Conservation (phyloP, 2,329 filamentous ascomycete species). For the Colletotrichum sp. region DNA sequence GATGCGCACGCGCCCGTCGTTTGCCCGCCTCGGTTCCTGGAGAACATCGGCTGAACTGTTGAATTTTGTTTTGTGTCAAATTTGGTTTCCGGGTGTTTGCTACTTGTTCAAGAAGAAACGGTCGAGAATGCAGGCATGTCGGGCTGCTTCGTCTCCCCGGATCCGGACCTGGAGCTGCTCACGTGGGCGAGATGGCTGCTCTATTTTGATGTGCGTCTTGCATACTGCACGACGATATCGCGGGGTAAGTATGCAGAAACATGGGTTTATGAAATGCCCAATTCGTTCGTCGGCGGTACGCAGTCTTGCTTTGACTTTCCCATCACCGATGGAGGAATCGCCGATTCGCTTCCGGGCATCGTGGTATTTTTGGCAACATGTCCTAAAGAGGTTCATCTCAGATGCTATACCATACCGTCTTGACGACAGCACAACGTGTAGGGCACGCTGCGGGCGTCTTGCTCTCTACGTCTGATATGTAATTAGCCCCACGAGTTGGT, state of each 20-base stretch:
- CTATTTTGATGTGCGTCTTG: not conserved
- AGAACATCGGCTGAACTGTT: not conserved
- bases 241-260: not conserved
- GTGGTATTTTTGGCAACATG: not conserved
- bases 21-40: not conserved
- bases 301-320: not conserved
- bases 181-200: not conserved
- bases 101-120: not conserved
- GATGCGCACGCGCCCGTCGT: not conserved
- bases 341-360: not conserved
- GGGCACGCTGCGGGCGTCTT: not conserved
- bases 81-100: not conserved
- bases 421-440: not conserved
- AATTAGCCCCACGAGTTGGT: not conserved
- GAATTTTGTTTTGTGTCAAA: not conserved
- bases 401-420: rapidly evolving
- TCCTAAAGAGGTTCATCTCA: not conserved
- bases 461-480: not conserved
- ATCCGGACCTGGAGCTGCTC: not conserved
- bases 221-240: not conserved
- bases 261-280: not conserved
- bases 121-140: not conserved
- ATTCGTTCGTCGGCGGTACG: not conserved
- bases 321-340: not conserved
- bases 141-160: not conserved